Evolutionary conservation across 1,284 basidiomycete genomes (phyloP).

Genomic region (Tilletia setariae): DNA sequence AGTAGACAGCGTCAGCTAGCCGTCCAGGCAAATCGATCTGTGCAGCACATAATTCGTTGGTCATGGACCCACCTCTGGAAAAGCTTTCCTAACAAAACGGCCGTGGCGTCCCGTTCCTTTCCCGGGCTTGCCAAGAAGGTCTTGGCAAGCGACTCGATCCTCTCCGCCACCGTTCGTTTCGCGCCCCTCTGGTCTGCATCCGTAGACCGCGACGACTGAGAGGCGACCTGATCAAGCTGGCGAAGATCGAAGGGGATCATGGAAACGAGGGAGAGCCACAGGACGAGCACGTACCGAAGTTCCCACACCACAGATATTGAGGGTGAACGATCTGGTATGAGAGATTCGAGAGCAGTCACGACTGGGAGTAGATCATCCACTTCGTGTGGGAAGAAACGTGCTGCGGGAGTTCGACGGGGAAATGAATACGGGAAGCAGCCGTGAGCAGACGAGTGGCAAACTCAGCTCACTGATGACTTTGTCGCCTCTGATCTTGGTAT

Average conservation of each 20-base stretch:
- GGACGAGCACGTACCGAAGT: conserved; percentile 74
- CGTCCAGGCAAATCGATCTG: conserved; percentile 52
- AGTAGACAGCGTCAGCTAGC: conserved; percentile 38
- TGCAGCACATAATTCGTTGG: conserved; percentile 60
- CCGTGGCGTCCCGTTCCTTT: conserved; percentile 74
- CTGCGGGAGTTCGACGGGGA: conserved; percentile 59
- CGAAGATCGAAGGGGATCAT: conserved; percentile 89
- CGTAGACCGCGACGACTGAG: conserved; percentile 6
- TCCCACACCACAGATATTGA: conserved; percentile 63
- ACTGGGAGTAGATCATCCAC: conserved; percentile 75
- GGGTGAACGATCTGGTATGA: neutral
- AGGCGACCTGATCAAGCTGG: conserved; percentile 69
- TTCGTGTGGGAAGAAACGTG: conserved; percentile 85
- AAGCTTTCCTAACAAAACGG: conserved; percentile 69
- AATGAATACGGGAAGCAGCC: conserved; percentile 33
- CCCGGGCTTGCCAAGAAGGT: conserved; percentile 68
- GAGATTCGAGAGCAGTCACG: conserved; percentile 64
- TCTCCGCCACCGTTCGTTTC: conserved; percentile 49
- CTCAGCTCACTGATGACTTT: conserved; percentile 78
- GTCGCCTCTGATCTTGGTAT: conserved; percentile 84
- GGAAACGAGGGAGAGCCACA: conserved; percentile 91
- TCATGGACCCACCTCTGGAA: conserved; percentile 68
- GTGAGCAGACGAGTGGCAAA: no score
- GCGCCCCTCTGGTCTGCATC: neutral
- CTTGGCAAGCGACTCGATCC: conserved; percentile 65